Evolutionary conservation across 208 protist species (phyloP), one percentile per base, ranked within the genome.

Genomic region (Crithidia fasciculata): DNA sequence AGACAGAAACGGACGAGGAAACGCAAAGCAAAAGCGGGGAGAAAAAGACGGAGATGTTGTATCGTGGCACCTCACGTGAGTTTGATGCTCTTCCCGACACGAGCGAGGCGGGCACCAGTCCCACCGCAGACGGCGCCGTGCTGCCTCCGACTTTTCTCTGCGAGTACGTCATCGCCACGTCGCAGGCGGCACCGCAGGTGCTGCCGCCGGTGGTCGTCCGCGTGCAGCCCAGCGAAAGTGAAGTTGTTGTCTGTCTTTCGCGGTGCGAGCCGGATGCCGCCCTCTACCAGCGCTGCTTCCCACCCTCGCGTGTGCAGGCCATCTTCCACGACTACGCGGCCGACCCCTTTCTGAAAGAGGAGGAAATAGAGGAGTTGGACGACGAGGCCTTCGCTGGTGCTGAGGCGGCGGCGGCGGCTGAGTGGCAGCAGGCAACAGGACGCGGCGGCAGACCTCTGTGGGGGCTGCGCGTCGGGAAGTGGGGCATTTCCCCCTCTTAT

Each of bases 211-310:
- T 77, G 7, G 64, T 77, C 13, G 72, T 77, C 36, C 28, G 28
- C 28, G 28, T 28, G 28, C 28, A 1, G 28, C 28, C 28, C 28
- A 28, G 28, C 28, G 28, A 28, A 54, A 72, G 67, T 10, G 9
- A 4, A 19, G 50, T 5, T 2, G 52, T 13, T 19, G 63, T 67
- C 28, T 59, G 73, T 50, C 73, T 72, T 40, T 72, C 66, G 13
- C 16, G 44, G 3, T 18, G 13, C 39, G 56, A 71, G 37, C 55
- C 36, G 1, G 57, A 45, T 1, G 13, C 72, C 0, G 53, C 28
- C 47, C 58, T 71, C 56, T 71, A 77, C 72, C 12, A 47, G 3
- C 39, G 57, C 54, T 67, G 63, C 64, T 77, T 77, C 63, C 64
- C 72, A 4, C 57, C 64, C 8, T 71, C 57, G 19, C 63, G 64